Percentiles rank a stretch among this genome's conserved stretches.
Conservation (phyloP, 1,284 basidiomycete genomes). For the Ustilago trichophora region DNA sequence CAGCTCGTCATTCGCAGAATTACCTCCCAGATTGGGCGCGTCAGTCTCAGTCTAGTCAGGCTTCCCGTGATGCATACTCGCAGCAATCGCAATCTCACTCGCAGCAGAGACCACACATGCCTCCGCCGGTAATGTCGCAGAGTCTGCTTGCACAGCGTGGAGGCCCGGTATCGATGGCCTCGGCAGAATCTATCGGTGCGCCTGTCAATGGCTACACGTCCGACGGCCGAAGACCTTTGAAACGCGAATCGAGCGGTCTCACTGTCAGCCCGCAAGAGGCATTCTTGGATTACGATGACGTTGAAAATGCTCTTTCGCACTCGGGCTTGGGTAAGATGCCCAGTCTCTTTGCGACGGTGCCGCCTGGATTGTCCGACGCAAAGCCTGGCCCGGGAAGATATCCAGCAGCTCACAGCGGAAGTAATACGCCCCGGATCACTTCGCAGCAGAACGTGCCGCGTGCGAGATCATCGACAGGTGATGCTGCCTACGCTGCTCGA, state of each 20-base stretch:
- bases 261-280: slow-evolving; percentile 60
- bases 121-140: slow-evolving; percentile 38
- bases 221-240: slow-evolving; percentile 28
- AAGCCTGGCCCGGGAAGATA: slow-evolving; percentile 10
- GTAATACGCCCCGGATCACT: slow-evolving; percentile 16
- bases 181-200: slow-evolving; percentile 9
- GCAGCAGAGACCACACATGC: slow-evolving; percentile 30
- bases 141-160: slow-evolving; percentile 33
- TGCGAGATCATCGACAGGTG: slow-evolving; percentile 14
- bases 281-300: slow-evolving; percentile 53
- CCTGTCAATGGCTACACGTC: slow-evolving; percentile 12
- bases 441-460: slow-evolving; percentile 21
- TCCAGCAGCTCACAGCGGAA: slow-evolving; percentile 5
- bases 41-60: slow-evolving; percentile 31
- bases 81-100: slow-evolving; percentile 13
- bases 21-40: slow-evolving; percentile 44
- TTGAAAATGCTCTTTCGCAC: slow-evolving; percentile 44
- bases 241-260: slow-evolving; percentile 54
- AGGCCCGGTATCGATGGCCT: slow-evolving; percentile 39
- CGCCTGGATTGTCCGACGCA: slow-evolving; percentile 39
- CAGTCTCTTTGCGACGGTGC: slow-evolving; percentile 45
- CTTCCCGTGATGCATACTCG: slow-evolving; percentile 9
- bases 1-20: slow-evolving; percentile 38
- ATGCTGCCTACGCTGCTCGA: slow-evolving; percentile 16
- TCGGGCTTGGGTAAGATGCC: slow-evolving; percentile 43